Conservation (phyloP, 2,329 filamentous ascomycete species). For the Exophiala bonariae region DNA sequence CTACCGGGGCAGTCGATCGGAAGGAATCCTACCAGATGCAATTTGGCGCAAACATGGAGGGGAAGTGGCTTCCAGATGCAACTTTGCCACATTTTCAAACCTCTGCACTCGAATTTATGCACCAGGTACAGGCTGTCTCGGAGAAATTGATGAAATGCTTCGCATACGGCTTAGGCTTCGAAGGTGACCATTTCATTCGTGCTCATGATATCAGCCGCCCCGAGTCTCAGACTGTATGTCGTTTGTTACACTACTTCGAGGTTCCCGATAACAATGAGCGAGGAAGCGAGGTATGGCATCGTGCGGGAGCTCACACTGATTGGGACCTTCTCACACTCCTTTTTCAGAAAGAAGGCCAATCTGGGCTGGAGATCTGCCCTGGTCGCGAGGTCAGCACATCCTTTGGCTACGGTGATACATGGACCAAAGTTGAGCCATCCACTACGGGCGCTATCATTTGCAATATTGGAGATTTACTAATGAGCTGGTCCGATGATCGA, state of each 20-base stretch:
- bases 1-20: slow-evolving; percentile 58
- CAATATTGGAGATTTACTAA: slow-evolving; percentile 66
- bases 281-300: slow-evolving; percentile 48
- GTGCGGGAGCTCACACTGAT: slow-evolving; percentile 65
- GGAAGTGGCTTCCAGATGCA: slow-evolving; percentile 53
- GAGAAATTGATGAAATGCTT: slow-evolving; percentile 61
- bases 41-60: slow-evolving; percentile 56
- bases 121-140: slow-evolving; percentile 52
- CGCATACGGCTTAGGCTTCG: slow-evolving; percentile 57
- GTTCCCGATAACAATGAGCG: slow-evolving; percentile 33
- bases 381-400: slow-evolving; percentile 58
- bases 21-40: slow-evolving; percentile 66
- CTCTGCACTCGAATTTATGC: slow-evolving; percentile 54
- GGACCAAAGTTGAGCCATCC: slow-evolving; percentile 62
- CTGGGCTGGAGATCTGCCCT: slow-evolving; percentile 44
- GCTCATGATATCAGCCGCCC: slow-evolving; percentile 52
- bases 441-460: slow-evolving; percentile 57
- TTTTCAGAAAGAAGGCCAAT: slow-evolving; percentile 62
- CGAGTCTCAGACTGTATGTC: slow-evolving; percentile 55
- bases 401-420: slow-evolving; percentile 59
- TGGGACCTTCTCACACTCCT: slow-evolving; percentile 64
- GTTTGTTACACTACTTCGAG: slow-evolving; percentile 60
- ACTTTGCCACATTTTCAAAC: slow-evolving; percentile 51
- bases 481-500: slow-evolving; percentile 67
- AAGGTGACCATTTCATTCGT: slow-evolving; percentile 57